phyloP scores from a whole-genome alignment of 441 rosid genomes.

The Pelargonium cotyledonis region DNA sequence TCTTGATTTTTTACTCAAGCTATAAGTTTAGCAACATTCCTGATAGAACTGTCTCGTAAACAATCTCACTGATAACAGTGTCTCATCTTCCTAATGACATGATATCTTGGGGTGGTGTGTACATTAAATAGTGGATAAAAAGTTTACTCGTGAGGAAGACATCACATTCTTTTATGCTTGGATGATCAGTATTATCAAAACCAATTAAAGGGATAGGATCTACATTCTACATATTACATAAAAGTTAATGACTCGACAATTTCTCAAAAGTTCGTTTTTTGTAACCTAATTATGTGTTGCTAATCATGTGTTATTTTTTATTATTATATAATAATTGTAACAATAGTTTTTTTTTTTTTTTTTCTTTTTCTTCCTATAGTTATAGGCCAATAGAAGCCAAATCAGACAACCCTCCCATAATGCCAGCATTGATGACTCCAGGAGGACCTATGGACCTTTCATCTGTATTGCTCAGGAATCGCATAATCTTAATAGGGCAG shows the following conservation, averaged over 20 bases:
- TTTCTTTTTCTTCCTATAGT: constrained; percentile 12
- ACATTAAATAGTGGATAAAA: background rate
- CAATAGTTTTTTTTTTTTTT: background rate
- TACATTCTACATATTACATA: background rate
- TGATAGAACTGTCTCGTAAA: too few relatives aligned
- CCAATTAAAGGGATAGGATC: background rate
- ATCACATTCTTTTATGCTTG: background rate
- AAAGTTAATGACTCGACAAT: background rate
- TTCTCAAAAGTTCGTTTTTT: background rate
- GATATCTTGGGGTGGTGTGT: background rate
- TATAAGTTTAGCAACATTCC: too few relatives aligned
- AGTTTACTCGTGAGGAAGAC: background rate
- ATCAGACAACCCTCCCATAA: constrained; percentile 69
- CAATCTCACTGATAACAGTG: too few relatives aligned
- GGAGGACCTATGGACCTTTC: constrained; percentile 83
- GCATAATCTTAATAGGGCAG: constrained; percentile 81
- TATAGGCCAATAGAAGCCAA: constrained; percentile 41
- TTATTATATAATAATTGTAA: background rate
- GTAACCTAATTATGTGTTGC: background rate
- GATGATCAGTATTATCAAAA: background rate
- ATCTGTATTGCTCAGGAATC: constrained; percentile 68
- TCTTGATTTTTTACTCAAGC: too few relatives aligned
- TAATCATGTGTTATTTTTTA: too few relatives aligned
- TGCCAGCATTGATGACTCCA: constrained; percentile 85
- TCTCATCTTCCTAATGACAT: background rate